Percentiles rank a stretch among this genome's conserved stretches.
Conservation (phyloP, 345 rosid species). For the Acer negundo region DNA sequence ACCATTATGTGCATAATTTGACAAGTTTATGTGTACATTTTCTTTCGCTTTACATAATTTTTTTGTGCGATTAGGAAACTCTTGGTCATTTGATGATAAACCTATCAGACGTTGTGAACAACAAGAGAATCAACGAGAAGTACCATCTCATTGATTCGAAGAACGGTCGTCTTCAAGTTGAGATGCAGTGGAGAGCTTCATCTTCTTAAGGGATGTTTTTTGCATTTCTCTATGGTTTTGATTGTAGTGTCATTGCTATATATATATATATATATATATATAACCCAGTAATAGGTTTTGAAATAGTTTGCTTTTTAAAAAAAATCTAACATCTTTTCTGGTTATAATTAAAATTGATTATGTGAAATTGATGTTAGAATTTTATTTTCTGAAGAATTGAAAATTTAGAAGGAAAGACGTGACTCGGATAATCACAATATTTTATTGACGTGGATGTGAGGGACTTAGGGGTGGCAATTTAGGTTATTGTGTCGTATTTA, state of each 20-base stretch:
- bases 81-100: conserved; percentile 66
- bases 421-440: too few relatives aligned
- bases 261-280: neutral
- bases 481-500: too few relatives aligned
- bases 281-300: neutral
- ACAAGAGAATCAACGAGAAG: conserved; percentile 79
- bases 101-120: conserved; percentile 72
- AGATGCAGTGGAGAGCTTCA: conserved; percentile 86
- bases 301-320: neutral
- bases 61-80: conserved; percentile 49
- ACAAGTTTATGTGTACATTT: neutral
- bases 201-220: conserved; percentile 31
- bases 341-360: neutral
- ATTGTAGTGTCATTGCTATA: neutral
- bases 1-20: too few relatives aligned
- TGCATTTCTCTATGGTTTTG: neutral
- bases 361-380: too few relatives aligned
- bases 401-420: too few relatives aligned
- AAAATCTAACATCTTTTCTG: neutral
- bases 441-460: neutral
- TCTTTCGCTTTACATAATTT: too few relatives aligned
- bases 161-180: conserved; percentile 78
- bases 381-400: too few relatives aligned
- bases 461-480: too few relatives aligned
- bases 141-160: conserved; percentile 87